Percentiles rank a stretch among this genome's conserved stretches.
phyloP scores from a whole-genome alignment of 495 filamentous ascomycete species.

The Aspergillus avenaceus region DNA sequence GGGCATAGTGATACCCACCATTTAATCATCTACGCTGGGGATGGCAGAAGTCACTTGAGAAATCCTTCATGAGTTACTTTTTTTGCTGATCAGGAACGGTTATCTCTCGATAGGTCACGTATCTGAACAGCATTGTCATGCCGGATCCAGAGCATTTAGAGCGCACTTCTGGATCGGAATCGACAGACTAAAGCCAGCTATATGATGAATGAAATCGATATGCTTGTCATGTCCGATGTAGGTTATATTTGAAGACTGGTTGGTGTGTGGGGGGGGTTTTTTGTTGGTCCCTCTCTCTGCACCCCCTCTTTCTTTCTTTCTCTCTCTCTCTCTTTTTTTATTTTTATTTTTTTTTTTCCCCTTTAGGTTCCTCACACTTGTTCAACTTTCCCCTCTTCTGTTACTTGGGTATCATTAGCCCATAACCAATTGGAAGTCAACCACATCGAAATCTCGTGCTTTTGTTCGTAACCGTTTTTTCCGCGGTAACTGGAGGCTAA shows the following conservation, averaged over 20 bases:
- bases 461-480: background rate
- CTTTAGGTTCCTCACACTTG: too few relatives aligned
- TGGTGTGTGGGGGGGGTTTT: constrained; percentile 6
- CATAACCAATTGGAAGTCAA: too few relatives aligned
- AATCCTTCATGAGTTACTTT: constrained; percentile 1
- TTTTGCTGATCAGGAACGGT: constrained; percentile 23
- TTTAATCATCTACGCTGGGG: constrained; percentile 4
- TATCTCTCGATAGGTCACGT: constrained; percentile 47
- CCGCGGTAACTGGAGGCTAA: background rate
- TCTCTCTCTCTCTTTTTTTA: constrained; percentile 1
- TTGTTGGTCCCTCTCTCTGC: constrained; percentile 4
- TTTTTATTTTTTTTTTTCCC: background rate
- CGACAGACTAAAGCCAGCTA: constrained; percentile 4
- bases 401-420: background rate
- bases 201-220: background rate
- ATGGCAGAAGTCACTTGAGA: constrained; percentile 2
- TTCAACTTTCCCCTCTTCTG: background rate
- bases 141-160: constrained; percentile 42
- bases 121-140: constrained; percentile 62
- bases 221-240: background rate
- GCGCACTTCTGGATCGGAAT: constrained; percentile 10
- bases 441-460: background rate
- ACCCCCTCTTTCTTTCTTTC: background rate
- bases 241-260: constrained; percentile 5
- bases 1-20: constrained; percentile 18